Conservation (phyloP, 1,284 basidiomycete species). For the Cutaneotrichosporon spelunceum region DNA sequence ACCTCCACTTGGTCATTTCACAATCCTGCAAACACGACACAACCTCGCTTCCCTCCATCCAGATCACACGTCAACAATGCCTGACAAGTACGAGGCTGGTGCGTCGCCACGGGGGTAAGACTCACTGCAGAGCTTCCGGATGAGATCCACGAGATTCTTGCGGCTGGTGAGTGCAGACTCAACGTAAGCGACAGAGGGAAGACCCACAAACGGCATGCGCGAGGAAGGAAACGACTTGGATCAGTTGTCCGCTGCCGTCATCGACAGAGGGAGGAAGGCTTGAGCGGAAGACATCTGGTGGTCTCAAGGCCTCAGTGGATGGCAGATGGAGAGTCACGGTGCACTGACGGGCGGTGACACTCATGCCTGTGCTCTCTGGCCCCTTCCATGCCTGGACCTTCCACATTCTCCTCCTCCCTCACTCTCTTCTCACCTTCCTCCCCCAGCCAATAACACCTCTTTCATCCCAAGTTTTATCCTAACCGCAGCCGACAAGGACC, state of each 20-base stretch:
- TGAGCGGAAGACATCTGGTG: too few species aligned
- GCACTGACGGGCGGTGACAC: neutral
- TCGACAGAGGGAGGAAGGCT: too few species aligned
- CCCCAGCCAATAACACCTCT: neutral
- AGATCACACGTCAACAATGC: neutral
- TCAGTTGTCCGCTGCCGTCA: too few species aligned
- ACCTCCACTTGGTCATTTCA: neutral
- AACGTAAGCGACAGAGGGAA: neutral
- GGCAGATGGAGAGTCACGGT: neutral
- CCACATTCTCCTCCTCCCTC: neutral
- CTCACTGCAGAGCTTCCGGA: conserved; percentile 11
- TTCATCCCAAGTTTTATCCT: neutral
- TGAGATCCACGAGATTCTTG: neutral
- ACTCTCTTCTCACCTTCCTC: neutral
- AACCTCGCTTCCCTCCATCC: neutral
- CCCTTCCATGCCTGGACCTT: neutral
- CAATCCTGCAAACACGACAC: conserved; percentile 1
- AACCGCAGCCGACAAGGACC: conserved; percentile 33
- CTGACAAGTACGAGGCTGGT: conserved; percentile 4
- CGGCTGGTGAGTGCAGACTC: neutral
- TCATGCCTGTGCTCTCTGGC: neutral
- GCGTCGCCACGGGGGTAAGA: neutral
- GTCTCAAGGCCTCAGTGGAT: too few species aligned
- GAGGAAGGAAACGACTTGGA: neutral
- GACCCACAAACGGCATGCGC: too few species aligned